Conservation (phyloP, 2,329 filamentous ascomycete genomes). For the Colletotrichum sp. region DNA sequence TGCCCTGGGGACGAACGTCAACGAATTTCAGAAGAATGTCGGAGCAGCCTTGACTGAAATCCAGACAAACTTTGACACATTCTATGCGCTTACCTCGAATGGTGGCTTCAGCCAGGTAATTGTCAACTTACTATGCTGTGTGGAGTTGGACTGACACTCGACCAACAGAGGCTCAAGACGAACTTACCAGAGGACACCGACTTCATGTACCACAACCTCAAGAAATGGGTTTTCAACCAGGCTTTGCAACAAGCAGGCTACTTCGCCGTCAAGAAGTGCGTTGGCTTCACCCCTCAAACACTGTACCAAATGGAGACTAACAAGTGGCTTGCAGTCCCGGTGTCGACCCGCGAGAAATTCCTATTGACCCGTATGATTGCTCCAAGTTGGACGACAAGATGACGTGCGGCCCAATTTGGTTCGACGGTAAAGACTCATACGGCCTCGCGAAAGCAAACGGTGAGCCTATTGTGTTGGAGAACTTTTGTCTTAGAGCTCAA, state of each 20-base stretch:
- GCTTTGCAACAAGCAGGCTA: background rate
- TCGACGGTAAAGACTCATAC: constrained; percentile 4
- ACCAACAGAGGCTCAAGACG: background rate
- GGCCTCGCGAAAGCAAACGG: background rate
- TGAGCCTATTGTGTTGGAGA: rapidly evolving
- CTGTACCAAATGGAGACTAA: background rate
- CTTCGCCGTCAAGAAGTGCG: constrained; percentile 5
- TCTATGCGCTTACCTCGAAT: background rate
- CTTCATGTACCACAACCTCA: constrained; percentile 3
- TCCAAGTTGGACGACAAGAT: background rate
- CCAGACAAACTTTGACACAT: background rate
- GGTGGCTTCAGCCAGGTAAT: background rate
- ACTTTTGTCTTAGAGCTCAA: rapidly evolving
- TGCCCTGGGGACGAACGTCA: background rate
- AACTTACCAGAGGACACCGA: background rate
- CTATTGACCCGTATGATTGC: background rate
- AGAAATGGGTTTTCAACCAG: background rate
- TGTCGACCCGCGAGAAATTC: background rate
- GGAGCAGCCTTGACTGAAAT: background rate
- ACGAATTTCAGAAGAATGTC: background rate
- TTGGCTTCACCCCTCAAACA: background rate
- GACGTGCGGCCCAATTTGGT: constrained; percentile 7
- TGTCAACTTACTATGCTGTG: rapidly evolving
- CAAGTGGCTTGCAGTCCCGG: background rate
- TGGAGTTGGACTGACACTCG: background rate